phyloP scores from a whole-genome alignment of 495 filamentous ascomycete genomes.

The Chaetomium tenue region DNA sequence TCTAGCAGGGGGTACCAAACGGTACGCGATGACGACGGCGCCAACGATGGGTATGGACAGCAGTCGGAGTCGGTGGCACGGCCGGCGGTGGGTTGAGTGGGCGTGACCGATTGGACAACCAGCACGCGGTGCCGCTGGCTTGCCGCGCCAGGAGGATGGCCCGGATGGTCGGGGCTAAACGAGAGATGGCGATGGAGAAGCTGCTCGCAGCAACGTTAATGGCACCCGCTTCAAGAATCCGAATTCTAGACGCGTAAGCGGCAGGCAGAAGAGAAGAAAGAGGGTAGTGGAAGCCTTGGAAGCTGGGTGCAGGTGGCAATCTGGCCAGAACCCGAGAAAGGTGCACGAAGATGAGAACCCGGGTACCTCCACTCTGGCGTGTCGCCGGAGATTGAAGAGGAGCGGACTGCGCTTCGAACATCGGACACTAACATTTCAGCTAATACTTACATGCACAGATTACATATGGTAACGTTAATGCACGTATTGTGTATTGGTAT shows the following conservation, averaged over 20 bases:
- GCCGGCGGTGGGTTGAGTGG: conserved; percentile 2
- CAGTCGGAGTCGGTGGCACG: neutral
- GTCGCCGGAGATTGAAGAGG: conserved; percentile 23
- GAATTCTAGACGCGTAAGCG: neutral
- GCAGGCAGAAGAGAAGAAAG: neutral
- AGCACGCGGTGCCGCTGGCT: neutral
- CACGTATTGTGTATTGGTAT: neutral
- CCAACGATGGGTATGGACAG: neutral
- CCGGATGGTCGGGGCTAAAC: conserved; percentile 1
- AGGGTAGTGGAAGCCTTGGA: neutral
- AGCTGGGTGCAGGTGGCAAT: conserved; percentile 22
- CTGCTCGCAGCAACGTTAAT: neutral
- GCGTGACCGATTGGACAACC: conserved; percentile 4
- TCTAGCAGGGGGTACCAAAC: neutral
- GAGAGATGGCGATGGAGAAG: conserved; percentile 12
- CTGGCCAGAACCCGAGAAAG: conserved; percentile 25
- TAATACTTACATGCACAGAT: neutral
- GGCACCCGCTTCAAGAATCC: conserved; percentile 8
- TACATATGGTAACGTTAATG: neutral
- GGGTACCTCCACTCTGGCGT: too few relatives aligned
- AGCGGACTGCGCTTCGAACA: neutral
- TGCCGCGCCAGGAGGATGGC: conserved; percentile 4
- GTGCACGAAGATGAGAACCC: too few relatives aligned
- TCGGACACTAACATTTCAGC: conserved; percentile 21
- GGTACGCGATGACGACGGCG: neutral